These are phyloP conservation scores for Hypholoma fasciculare DNA, from an alignment of 768 basidiomycete genomes.

Conservation along the genomic window DNA sequence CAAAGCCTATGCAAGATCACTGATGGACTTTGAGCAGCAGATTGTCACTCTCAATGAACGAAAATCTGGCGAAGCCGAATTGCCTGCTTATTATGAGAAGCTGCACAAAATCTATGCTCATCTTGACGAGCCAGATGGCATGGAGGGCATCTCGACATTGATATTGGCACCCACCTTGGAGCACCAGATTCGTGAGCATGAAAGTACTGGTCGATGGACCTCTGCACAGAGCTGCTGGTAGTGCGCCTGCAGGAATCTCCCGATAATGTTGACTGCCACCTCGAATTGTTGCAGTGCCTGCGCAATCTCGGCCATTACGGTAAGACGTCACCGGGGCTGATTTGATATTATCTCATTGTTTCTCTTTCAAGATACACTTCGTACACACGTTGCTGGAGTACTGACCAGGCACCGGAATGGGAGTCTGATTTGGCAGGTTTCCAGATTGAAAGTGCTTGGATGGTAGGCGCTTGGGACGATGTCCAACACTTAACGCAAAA, in stretches of 20 bases:
- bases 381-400: constrained; percentile 92
- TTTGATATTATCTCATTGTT: constrained; percentile 5
- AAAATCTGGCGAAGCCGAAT: constrained; percentile 41
- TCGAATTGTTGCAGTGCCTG: constrained; percentile 88
- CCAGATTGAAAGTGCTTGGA: constrained; percentile 93
- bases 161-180: constrained; percentile 89
- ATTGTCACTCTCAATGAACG: constrained; percentile 54
- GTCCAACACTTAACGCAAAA: constrained; percentile 62
- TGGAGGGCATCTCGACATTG: constrained; percentile 93
- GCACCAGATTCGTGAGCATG: constrained; percentile 96
- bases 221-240: constrained; percentile 99
- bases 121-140: constrained; percentile 97
- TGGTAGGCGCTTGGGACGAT: constrained; percentile 91
- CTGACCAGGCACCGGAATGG: constrained; percentile 86
- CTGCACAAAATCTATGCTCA: constrained; percentile 96
- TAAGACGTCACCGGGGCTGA: constrained; percentile 32
- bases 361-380: constrained; percentile 72
- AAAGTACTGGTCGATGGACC: constrained; percentile 96
- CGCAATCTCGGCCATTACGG: constrained; percentile 97
- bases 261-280: constrained; percentile 84
- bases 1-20: constrained; percentile 89
- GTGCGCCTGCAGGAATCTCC: constrained; percentile 87
- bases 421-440: constrained; percentile 73
- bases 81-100: constrained; percentile 80
- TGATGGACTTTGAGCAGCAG: constrained; percentile 94